phyloP scores from a whole-genome alignment of 139 green algal species.

The Asterochloris erici region DNA sequence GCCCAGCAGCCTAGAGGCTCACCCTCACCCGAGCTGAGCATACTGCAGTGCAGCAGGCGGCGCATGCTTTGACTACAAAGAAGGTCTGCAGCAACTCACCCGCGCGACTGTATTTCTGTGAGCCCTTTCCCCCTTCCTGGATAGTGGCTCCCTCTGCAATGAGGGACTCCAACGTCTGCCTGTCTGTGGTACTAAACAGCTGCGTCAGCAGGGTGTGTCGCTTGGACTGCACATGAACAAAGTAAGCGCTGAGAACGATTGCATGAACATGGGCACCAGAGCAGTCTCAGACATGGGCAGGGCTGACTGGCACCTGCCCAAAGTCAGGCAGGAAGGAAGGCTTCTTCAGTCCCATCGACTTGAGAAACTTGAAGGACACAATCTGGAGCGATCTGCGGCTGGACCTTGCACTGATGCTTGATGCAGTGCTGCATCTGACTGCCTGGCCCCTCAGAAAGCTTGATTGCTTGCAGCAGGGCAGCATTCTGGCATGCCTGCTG shows the following conservation, averaged over 20 bases:
- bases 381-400: background rate
- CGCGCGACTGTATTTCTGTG: background rate
- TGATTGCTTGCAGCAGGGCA: too few relatives aligned
- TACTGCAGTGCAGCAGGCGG: too few relatives aligned
- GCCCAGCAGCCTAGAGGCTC: too few relatives aligned
- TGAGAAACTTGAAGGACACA: conserved; percentile 25
- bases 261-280: too few relatives aligned
- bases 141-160: conserved; percentile 13
- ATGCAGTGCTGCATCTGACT: too few relatives aligned
- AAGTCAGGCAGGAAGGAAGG: conserved; percentile 26
- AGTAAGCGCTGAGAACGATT: background rate
- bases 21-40: too few relatives aligned
- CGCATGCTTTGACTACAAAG: too few relatives aligned
- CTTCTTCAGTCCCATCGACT: conserved; percentile 25
- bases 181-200: conserved; percentile 21
- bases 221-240: conserved; percentile 18
- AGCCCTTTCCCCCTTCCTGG: background rate
- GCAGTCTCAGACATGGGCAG: background rate
- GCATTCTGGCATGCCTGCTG: too few relatives aligned
- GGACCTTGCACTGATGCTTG: background rate
- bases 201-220: conserved; percentile 7
- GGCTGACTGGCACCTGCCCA: conserved; percentile 8
- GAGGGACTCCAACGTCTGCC: conserved; percentile 5
- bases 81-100: too few relatives aligned
- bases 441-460: too few relatives aligned